phyloP scores from a whole-genome alignment of 2,329 filamentous ascomycete species.

The Exophiala oligosperma region DNA sequence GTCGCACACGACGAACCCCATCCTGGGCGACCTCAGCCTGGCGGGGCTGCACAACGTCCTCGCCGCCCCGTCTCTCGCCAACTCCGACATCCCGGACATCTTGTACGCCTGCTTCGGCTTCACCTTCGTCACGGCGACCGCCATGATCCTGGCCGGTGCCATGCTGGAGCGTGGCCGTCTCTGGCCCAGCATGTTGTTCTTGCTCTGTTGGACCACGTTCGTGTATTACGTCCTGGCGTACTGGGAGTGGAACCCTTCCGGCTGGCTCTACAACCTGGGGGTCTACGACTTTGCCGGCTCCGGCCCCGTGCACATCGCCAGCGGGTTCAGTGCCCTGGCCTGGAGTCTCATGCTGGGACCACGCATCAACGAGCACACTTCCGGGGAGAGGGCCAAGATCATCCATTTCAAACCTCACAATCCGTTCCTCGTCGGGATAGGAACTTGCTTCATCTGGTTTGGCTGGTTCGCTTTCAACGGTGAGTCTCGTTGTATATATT shows the following conservation, averaged over 20 bases:
- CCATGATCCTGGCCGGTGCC: slow-evolving; percentile 66
- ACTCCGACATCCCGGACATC: slow-evolving; percentile 60
- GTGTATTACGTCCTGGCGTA: slow-evolving; percentile 70
- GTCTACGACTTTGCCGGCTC: slow-evolving; percentile 74
- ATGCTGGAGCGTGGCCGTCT: slow-evolving; percentile 64
- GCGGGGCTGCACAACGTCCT: slow-evolving; percentile 59
- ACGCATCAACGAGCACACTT: slow-evolving; percentile 57
- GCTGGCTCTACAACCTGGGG: slow-evolving; percentile 68
- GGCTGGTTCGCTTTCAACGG: slow-evolving; percentile 91
- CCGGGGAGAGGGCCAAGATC: slow-evolving; percentile 47
- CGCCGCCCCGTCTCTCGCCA: slow-evolving; percentile 60
- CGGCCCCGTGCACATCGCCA: slow-evolving; percentile 73
- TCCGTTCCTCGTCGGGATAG: slow-evolving; percentile 70
- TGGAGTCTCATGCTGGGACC: slow-evolving; percentile 73
- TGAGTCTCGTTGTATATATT: slow-evolving; percentile 34
- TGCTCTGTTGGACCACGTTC: slow-evolving; percentile 69
- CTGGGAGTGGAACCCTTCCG: slow-evolving; percentile 74
- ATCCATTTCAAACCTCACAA: slow-evolving; percentile 63
- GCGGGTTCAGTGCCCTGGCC: slow-evolving; percentile 69
- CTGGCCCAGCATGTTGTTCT: slow-evolving; percentile 67
- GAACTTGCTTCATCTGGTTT: slow-evolving; percentile 55
- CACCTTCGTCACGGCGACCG: slow-evolving; percentile 55
- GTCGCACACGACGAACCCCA: slow-evolving; percentile 58
- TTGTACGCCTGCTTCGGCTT: slow-evolving; percentile 67
- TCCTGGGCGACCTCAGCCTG: slow-evolving; percentile 63